Evolutionary conservation across 805 yeast species (phyloP).

Genomic region (Lipomyces kockii): DNA sequence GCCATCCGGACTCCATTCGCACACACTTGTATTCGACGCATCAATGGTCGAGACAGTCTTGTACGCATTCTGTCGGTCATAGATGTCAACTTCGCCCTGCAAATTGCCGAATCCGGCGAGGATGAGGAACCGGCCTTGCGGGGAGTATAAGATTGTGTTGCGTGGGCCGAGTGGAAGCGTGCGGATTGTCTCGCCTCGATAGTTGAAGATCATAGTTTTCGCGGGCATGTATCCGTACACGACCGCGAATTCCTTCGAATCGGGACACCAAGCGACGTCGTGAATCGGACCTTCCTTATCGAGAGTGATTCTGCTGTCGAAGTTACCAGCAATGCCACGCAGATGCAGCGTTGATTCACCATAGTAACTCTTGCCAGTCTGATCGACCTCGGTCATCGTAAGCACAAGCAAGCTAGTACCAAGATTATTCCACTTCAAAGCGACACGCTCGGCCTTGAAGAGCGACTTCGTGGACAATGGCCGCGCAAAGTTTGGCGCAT

Average conservation of each 20-base stretch:
- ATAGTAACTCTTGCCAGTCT: slow-evolving; percentile 90
- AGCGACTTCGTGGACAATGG: slow-evolving; percentile 86
- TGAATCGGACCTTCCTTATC: slow-evolving; percentile 96
- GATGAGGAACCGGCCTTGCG: slow-evolving; percentile 86
- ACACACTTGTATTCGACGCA: slow-evolving; percentile 94
- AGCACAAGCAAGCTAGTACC: slow-evolving; percentile 94
- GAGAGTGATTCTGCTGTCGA: slow-evolving; percentile 83
- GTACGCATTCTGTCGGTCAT: slow-evolving; percentile 88
- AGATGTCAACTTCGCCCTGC: slow-evolving; percentile 94
- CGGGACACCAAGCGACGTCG: slow-evolving; percentile 96
- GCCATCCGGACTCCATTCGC: slow-evolving; percentile 98
- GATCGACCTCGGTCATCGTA: slow-evolving; percentile 94
- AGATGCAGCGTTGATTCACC: slow-evolving; percentile 94
- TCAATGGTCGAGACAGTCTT: slow-evolving; percentile 77
- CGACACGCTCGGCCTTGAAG: slow-evolving; percentile 94
- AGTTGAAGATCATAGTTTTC: slow-evolving; percentile 89
- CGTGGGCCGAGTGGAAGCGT: slow-evolving; percentile 85
- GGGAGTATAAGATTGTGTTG: slow-evolving; percentile 89
- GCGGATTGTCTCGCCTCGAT: slow-evolving; percentile 85
- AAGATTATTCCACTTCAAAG: slow-evolving; percentile 87
- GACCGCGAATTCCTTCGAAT: slow-evolving; percentile 95
- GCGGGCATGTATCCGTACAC: slow-evolving; percentile 98
- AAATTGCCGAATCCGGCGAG: slow-evolving; percentile 98
- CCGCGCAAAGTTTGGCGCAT: slow-evolving; percentile 71
- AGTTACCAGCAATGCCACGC: slow-evolving; percentile 89